Conservation (phyloP, 768 basidiomycete genomes). For the Boletus vinaceobasis region DNA sequence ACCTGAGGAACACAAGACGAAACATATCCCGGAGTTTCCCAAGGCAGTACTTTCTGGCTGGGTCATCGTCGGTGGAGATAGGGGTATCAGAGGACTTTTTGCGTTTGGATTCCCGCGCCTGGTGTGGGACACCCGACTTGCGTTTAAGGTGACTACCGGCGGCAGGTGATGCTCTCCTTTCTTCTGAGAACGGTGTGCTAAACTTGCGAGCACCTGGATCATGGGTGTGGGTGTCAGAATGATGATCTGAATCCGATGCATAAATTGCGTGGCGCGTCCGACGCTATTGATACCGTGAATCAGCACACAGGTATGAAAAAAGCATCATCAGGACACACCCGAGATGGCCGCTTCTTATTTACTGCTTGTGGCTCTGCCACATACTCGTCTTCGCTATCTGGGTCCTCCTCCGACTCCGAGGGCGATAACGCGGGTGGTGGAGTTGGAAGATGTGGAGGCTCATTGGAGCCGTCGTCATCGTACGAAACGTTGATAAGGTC, state of each 20-base stretch:
- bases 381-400: slow-evolving; percentile 71
- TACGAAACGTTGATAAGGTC: slow-evolving; percentile 30
- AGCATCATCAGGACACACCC: slow-evolving; percentile 36
- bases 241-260: slow-evolving; percentile 41
- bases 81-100: slow-evolving; percentile 43
- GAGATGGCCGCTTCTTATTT: slow-evolving; percentile 35
- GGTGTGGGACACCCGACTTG: slow-evolving; percentile 42
- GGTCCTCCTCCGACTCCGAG: slow-evolving; percentile 49
- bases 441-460: slow-evolving; percentile 12
- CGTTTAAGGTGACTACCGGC: slow-evolving; percentile 44
- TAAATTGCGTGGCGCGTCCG: slow-evolving; percentile 38
- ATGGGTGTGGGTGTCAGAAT: slow-evolving; percentile 32
- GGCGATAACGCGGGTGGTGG: slow-evolving; percentile 33
- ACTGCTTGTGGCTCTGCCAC: slow-evolving; percentile 42
- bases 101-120: slow-evolving; percentile 43
- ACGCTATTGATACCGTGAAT: slow-evolving; percentile 36
- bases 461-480: slow-evolving; percentile 22
- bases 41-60: slow-evolving; percentile 75
- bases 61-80: slow-evolving; percentile 53
- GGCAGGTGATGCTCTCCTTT: slow-evolving; percentile 20
- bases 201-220: slow-evolving; percentile 13
- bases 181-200: slow-evolving; percentile 18
- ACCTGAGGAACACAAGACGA: slow-evolving; percentile 64
- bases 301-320: slow-evolving; percentile 11
- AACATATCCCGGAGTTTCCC: slow-evolving; percentile 73